Evolutionary conservation across 2,329 filamentous ascomycete species (phyloP).

Genomic region (Ascochyta pisi): DNA sequence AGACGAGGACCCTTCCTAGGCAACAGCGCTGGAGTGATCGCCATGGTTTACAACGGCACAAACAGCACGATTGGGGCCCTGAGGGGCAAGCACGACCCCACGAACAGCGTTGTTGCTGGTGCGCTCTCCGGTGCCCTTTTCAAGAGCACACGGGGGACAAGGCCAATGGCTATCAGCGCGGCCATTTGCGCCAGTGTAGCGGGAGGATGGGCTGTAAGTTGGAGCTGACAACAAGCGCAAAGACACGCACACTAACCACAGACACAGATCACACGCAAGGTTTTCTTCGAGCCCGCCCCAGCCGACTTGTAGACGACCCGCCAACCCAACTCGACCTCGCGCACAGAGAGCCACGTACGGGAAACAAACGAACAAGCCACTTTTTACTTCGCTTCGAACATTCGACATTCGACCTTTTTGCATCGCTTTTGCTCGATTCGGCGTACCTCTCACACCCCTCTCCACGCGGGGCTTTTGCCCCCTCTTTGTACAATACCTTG

Average conservation of each 20-base stretch:
- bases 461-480: slow-evolving; percentile 11
- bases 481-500: slow-evolving; percentile 28
- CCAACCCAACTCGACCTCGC: neutral
- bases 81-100: slow-evolving; percentile 67
- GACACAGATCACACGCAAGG: slow-evolving; percentile 34
- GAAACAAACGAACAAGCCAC: neutral
- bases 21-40: slow-evolving; percentile 94
- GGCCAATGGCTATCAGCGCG: slow-evolving; percentile 94
- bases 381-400: slow-evolving; percentile 5
- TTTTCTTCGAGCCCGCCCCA: slow-evolving; percentile 34
- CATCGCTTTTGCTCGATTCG: slow-evolving; percentile 22
- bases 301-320: slow-evolving; percentile 6
- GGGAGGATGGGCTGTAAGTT: slow-evolving; percentile 80
- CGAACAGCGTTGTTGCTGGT: slow-evolving; percentile 87
- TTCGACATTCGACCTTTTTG: slow-evolving; percentile 19
- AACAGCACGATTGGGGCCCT: slow-evolving; percentile 51
- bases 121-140: slow-evolving; percentile 91
- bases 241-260: slow-evolving; percentile 4
- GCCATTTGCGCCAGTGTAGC: slow-evolving; percentile 87
- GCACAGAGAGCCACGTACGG: neutral
- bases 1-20: slow-evolving; percentile 92
- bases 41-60: slow-evolving; percentile 91
- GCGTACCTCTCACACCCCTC: slow-evolving; percentile 29
- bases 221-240: neutral
- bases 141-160: slow-evolving; percentile 89